Base-by-base conservation (phyloP, 202 grass and related monocot species). In the Carex arenaria region DNA sequence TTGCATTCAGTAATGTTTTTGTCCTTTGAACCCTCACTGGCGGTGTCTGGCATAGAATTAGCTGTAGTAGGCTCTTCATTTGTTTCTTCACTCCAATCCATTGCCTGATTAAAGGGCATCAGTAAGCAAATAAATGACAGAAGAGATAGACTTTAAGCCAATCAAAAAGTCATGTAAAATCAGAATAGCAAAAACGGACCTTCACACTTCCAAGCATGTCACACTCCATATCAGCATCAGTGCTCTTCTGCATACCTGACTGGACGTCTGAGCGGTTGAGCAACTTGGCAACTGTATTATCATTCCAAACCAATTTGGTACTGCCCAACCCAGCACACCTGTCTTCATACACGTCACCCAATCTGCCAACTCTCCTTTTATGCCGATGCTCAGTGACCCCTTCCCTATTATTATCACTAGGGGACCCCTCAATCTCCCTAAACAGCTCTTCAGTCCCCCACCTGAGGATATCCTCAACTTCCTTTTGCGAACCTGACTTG, bases 371-470 rank as follows among this genome's bases (percentile, higher is more conserved):
- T 82, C 89, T 93, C 75, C 84, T 98, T 60, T 85, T 91, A 87
- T 93, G 84, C 60, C 88, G 92, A 87, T 90, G 90, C 72, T 93
- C 89, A 42, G 82, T 83, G 86, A 90, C 92, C 85, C 61, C 78
- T 86, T 67, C 43, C 10, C 1, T 43, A 28, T 72, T 52, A 72
- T 72, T 51, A 84, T 88, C 81, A 82, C 65, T 81, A 80, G 87
- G 84, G 28, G 63, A 70, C 61, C 55, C 81, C 56, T 93, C 88
- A 12, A n/a, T 72, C 79, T 88, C 89, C 75, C 78, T 79, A 61
- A 98, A 98, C 79, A 98, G 95, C 78, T 98, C 92, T 79, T 91
- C 90, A 11, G 95, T 98, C 84, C 95, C 95, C 92, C 95, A 98
- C 54, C 89, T 89, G 81, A 98, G 90, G 78, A 98, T 93, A 76